Conservation (phyloP, 2,329 filamentous ascomycete genomes). For the Alternaria panax region DNA sequence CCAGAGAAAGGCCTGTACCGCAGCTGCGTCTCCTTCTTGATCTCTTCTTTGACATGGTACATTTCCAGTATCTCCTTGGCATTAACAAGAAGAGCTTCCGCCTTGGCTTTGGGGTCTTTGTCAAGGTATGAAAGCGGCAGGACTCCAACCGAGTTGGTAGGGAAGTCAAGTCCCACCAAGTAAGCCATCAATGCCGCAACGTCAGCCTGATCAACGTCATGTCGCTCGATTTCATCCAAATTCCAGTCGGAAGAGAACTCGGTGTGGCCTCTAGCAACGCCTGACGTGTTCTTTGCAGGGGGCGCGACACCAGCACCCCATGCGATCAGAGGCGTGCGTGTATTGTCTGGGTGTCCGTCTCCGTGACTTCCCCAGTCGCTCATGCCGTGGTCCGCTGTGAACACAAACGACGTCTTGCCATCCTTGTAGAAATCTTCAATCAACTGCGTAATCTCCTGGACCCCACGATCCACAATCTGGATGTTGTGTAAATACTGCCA, state of each 20-base stretch:
- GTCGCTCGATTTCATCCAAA: conserved; percentile 78
- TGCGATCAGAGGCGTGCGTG: conserved; percentile 86
- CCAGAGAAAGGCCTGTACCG: conserved; percentile 78
- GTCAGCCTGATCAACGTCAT: conserved; percentile 94
- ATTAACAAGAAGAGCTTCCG: conserved; percentile 83
- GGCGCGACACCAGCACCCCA: conserved; percentile 92
- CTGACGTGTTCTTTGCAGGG: conserved; percentile 65
- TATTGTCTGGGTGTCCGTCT: conserved; percentile 97
- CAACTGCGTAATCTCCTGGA: conserved; percentile 80
- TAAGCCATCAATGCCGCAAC: conserved; percentile 96
- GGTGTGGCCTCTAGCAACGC: conserved; percentile 81
- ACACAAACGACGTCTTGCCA: conserved; percentile 89
- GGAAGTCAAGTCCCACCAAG: conserved; percentile 84
- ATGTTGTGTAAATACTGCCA: conserved; percentile 95
- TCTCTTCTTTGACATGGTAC: conserved; percentile 91
- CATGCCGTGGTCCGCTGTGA: conserved; percentile 99
- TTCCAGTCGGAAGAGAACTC: conserved; percentile 89
- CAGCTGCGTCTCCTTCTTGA: conserved; percentile 78
- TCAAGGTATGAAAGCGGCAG: conserved; percentile 84
- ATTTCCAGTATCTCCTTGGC: conserved; percentile 89
- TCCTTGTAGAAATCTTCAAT: conserved; percentile 85
- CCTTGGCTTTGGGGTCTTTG: conserved; percentile 76
- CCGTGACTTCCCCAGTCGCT: conserved; percentile 99
- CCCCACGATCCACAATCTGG: conserved; percentile 89
- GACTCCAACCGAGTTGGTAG: conserved; percentile 94